Conservation (phyloP, 176 grass and related monocot genomes). For the Zea mays region DNA sequence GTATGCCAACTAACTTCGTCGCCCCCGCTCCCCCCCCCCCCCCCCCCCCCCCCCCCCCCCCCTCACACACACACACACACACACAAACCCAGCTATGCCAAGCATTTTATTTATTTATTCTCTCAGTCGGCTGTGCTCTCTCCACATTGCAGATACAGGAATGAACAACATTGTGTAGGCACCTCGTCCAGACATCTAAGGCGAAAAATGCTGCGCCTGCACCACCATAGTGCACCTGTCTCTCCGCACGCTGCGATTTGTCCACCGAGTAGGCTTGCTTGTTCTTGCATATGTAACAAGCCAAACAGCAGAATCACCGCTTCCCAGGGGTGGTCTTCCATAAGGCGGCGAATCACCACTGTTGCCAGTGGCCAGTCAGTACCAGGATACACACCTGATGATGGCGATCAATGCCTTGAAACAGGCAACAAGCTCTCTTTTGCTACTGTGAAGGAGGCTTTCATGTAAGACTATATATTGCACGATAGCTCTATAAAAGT, state of each 20-base stretch:
- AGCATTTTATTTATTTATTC: not conserved
- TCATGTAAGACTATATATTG: conserved; percentile 1
- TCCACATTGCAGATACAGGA: not conserved
- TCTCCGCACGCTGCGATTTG: not conserved
- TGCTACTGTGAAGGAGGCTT: conserved; percentile 5
- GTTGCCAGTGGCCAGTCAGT: conserved; percentile 36
- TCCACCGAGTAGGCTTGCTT: not conserved
- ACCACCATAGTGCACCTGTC: not conserved
- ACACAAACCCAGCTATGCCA: too few species aligned
- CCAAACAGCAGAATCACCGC: not conserved
- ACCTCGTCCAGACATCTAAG: not conserved
- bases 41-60: too few species aligned
- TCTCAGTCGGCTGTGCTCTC: not conserved
- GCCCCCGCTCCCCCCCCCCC: too few species aligned
- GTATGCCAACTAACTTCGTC: not conserved
- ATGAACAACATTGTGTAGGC: not conserved
- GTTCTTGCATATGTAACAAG: not conserved
- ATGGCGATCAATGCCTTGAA: conserved; percentile 25
- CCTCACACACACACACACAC: too few species aligned
- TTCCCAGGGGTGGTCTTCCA: not conserved
- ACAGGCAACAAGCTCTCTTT: conserved; percentile 35
- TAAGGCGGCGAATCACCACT: conserved; percentile 32
- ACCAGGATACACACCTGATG: conserved; percentile 43
- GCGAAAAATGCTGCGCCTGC: conserved; percentile 18
- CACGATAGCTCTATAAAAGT: not conserved